Conservation (phyloP, 257 asterid genomes). For the Mitragyna speciosa region DNA sequence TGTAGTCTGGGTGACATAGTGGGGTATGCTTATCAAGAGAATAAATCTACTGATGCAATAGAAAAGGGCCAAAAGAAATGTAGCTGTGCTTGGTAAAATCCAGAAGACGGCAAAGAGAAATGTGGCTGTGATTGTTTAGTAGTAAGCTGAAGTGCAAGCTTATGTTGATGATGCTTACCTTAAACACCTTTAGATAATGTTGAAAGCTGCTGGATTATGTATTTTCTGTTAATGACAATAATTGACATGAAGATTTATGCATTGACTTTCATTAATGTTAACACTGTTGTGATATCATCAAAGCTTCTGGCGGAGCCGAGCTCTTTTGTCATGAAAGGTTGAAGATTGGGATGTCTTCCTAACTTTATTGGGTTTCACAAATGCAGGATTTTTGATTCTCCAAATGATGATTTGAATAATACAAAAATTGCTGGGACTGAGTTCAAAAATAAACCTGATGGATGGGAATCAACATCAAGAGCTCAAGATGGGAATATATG, state of each 20-base stretch:
- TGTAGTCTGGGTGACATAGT: no score
- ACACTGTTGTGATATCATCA: not conserved
- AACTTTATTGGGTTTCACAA: conserved; percentile 14
- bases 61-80: no score
- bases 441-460: conserved; percentile 82
- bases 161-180: not conserved
- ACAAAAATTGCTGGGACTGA: conserved; percentile 41
- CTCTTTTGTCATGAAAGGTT: not conserved
- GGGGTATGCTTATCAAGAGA: no score
- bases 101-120: no score
- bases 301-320: not conserved
- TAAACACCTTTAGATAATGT: not conserved
- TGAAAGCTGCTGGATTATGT: not conserved
- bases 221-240: not conserved
- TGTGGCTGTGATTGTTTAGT: not conserved
- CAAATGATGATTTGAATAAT: conserved; percentile 54
- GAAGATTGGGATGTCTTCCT: not conserved
- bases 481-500: conserved; percentile 70
- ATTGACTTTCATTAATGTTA: not conserved
- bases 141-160: not conserved
- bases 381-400: conserved; percentile 75
- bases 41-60: no score
- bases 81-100: no score
- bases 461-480: conserved; percentile 86
- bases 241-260: no score